A percentile compares a stretch with the other conserved stretches of the same genome.
Conservation (phyloP, 176 grass and related monocot species). For the Bromus sterilis region DNA sequence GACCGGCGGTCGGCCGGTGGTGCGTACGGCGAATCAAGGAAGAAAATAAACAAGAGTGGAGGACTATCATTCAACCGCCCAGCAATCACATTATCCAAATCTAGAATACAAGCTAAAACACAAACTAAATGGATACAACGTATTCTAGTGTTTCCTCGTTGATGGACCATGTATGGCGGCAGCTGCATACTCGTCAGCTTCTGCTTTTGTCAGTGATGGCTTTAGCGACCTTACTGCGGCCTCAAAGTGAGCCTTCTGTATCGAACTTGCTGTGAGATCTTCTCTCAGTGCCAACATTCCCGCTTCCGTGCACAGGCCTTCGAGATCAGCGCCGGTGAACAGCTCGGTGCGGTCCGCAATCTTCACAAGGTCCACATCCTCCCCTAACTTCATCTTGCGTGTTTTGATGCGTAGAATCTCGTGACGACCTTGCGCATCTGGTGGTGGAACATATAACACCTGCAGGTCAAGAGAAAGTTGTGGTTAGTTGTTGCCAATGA, state of each 20-base stretch:
- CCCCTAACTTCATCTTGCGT: constrained; percentile 56
- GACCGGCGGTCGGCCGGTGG: too few relatives aligned
- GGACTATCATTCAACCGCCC: background rate
- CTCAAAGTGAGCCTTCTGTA: constrained; percentile 41
- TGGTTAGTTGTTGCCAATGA: too few relatives aligned
- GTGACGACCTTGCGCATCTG: constrained; percentile 54
- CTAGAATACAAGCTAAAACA: background rate
- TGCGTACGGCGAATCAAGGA: too few relatives aligned
- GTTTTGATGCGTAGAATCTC: constrained; percentile 76
- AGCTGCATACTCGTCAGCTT: constrained; percentile 50
- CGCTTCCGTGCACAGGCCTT: constrained; percentile 80
- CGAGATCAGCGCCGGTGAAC: constrained; percentile 77
- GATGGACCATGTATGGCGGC: constrained; percentile 26
- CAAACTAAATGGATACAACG: background rate
- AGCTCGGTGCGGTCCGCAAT: constrained; percentile 49
- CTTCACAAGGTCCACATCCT: constrained; percentile 64
- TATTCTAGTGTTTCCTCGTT: constrained; percentile 23
- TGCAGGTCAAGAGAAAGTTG: constrained; percentile 23
- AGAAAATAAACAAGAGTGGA: too few relatives aligned
- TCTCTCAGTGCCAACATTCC: constrained; percentile 72
- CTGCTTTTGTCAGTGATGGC: constrained; percentile 61
- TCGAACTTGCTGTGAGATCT: constrained; percentile 34
- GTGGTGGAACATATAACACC: constrained; percentile 76
- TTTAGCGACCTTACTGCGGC: constrained; percentile 39
- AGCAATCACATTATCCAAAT: background rate